A percentile compares a stretch with the other conserved stretches of the same genome.
Evolutionary conservation across 192 early-diverging fungal species (phyloP).

Genomic region (Haplosporangium gracile): DNA sequence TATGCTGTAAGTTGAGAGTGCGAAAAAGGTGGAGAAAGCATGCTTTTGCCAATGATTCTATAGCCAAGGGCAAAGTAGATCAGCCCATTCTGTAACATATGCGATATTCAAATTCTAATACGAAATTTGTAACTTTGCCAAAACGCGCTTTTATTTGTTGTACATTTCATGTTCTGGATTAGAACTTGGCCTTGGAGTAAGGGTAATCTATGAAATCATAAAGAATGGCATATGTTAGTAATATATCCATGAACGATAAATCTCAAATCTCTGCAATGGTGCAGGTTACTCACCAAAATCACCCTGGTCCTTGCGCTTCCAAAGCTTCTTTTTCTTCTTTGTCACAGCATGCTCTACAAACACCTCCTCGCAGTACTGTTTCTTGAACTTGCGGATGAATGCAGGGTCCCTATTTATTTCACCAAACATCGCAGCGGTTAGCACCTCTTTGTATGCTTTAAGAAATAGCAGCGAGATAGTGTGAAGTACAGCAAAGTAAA

Average conservation of each 20-base stretch:
- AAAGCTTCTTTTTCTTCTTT: slow-evolving; percentile 85
- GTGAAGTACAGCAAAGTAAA: neutral
- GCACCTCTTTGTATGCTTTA: neutral
- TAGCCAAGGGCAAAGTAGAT: neutral
- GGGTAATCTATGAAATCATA: slow-evolving; percentile 17
- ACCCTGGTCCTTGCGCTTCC: slow-evolving; percentile 80
- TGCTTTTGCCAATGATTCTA: neutral
- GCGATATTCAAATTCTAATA: neutral
- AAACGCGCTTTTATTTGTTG: too few relatives aligned
- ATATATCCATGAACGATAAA: neutral
- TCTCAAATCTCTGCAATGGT: neutral
- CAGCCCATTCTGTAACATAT: neutral
- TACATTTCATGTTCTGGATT: neutral
- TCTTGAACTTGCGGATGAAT: slow-evolving; percentile 91
- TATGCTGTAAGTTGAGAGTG: neutral
- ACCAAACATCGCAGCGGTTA: neutral
- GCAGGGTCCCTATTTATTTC: slow-evolving; percentile 77
- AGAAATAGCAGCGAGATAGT: neutral
- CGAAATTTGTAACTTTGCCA: neutral
- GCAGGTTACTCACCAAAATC: slow-evolving; percentile 32
- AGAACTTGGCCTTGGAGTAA: slow-evolving; percentile 34
- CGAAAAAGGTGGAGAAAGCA: neutral
- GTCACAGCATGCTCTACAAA: slow-evolving; percentile 81
- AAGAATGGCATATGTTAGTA: neutral
- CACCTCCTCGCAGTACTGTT: slow-evolving; percentile 81